These are phyloP conservation scores for Vitis riparia DNA, from an alignment of 164 flowering plant genomes.

Conservation along the genomic window DNA sequence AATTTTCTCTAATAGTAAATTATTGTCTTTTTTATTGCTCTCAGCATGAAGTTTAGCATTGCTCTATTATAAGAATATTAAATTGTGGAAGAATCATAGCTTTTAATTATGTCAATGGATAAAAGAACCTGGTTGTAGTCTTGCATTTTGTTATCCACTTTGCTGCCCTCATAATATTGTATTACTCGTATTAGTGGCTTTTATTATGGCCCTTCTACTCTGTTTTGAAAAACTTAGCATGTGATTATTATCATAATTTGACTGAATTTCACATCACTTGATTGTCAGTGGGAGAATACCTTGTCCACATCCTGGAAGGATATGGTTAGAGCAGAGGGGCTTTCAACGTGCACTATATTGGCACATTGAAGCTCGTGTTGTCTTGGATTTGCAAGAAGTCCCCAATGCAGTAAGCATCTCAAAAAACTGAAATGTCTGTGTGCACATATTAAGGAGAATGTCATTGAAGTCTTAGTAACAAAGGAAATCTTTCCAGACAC, in stretches of 20 bases:
- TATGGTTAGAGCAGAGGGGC: conserved; percentile 98
- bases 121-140: no score
- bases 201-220: neutral
- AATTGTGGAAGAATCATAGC: no score
- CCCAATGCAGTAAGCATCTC: conserved; percentile 45
- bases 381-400: conserved; percentile 86
- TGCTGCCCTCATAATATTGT: no score
- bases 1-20: no score
- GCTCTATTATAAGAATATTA: no score
- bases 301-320: conserved; percentile 90
- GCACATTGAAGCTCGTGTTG: conserved; percentile 98
- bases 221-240: neutral
- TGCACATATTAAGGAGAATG: neutral
- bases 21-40: no score
- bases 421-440: neutral
- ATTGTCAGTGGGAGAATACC: conserved; percentile 72
- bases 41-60: no score
- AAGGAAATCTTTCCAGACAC: neutral
- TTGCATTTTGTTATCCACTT: no score
- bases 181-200: no score
- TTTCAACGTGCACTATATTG: conserved; percentile 85
- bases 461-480: neutral
- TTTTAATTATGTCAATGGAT: no score
- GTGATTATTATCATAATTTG: conserved; percentile 2
- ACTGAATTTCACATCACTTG: neutral